A percentile compares a stretch with the other conserved stretches of the same genome.
phyloP scores from a whole-genome alignment of 2,329 filamentous ascomycete species.

The Colletotrichum eleusines region DNA sequence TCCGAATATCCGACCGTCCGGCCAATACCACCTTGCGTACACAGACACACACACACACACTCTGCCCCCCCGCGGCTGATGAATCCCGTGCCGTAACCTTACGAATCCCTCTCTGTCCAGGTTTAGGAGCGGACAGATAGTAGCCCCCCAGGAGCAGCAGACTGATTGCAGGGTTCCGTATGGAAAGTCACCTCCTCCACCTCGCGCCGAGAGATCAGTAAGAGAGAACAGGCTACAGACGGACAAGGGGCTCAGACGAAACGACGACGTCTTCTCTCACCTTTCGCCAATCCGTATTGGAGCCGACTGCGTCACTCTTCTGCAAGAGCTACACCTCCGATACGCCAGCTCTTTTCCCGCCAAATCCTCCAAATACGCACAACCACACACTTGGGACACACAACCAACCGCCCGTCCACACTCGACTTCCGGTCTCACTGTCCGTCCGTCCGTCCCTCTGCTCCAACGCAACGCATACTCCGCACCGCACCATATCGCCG shows the following conservation, averaged over 20 bases:
- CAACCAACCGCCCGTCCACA: neutral
- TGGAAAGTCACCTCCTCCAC: slow-evolving; percentile 19
- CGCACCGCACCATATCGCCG: slow-evolving; percentile 22
- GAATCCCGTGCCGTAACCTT: neutral
- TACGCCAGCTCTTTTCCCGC: neutral
- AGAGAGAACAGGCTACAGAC: neutral
- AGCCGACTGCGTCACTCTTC: slow-evolving; percentile 35
- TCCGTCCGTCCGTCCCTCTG: slow-evolving; percentile 8
- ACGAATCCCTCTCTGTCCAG: slow-evolving; percentile 1
- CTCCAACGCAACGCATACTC: slow-evolving; percentile 36
- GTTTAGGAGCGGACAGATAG: slow-evolving; percentile 1
- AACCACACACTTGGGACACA: neutral
- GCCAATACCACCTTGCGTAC: neutral
- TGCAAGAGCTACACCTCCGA: slow-evolving; percentile 36
- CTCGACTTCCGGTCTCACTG: neutral
- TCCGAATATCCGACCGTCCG: slow-evolving; percentile 15
- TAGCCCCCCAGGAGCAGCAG: neutral
- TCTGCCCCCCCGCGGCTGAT: neutral
- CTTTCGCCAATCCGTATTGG: slow-evolving; percentile 24
- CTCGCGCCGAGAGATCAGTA: slow-evolving; percentile 33
- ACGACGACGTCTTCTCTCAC: slow-evolving; percentile 24
- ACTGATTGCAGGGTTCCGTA: slow-evolving; percentile 12
- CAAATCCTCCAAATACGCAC: slow-evolving; percentile 3
- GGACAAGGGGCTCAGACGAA: slow-evolving; percentile 38
- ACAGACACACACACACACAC: neutral